phyloP scores from a whole-genome alignment of 2,329 filamentous ascomycete genomes.

The Alternaria sp. region DNA sequence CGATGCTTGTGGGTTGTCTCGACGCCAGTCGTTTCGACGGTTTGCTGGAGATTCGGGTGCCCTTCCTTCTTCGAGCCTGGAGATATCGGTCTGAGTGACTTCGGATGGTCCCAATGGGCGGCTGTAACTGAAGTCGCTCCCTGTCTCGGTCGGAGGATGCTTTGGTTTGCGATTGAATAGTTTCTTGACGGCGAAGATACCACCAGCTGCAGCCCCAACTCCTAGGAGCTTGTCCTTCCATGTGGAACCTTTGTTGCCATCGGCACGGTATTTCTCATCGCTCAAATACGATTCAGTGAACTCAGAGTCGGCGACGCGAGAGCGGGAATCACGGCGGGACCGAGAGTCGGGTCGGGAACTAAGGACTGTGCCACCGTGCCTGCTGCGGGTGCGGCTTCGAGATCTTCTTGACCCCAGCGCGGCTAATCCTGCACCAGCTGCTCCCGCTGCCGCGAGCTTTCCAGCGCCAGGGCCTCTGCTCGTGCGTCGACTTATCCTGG shows the following conservation, averaged over 20 bases:
- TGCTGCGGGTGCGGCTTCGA: conserved; percentile 47
- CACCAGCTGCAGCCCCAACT: conserved; percentile 50
- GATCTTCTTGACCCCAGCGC: conserved; percentile 54
- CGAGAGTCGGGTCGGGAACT: conserved; percentile 46
- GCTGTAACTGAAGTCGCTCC: conserved; percentile 60
- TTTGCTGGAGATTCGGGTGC: conserved; percentile 55
- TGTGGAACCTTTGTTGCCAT: conserved; percentile 39
- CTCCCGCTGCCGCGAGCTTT: conserved; percentile 60
- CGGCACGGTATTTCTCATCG: conserved; percentile 53
- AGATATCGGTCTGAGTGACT: conserved; percentile 56
- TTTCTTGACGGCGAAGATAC: conserved; percentile 56
- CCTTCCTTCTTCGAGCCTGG: conserved; percentile 61
- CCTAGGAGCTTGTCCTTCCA: conserved; percentile 56
- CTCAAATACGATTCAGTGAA: conserved; percentile 44
- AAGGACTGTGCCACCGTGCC: conserved; percentile 34
- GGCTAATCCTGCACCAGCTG: conserved; percentile 64
- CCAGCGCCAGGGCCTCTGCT: conserved; percentile 50
- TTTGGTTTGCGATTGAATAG: conserved; percentile 64
- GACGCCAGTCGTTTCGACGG: conserved; percentile 42
- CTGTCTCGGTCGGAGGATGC: conserved; percentile 53
- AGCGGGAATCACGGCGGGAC: conserved; percentile 37
- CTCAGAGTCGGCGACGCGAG: conserved; percentile 30
- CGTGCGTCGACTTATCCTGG: conserved; percentile 39
- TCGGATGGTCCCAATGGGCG: conserved; percentile 58
- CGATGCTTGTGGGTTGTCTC: conserved; percentile 43